Conservation (phyloP, 2,329 filamentous ascomycete species). For the Aureobasidium subglaciale region DNA sequence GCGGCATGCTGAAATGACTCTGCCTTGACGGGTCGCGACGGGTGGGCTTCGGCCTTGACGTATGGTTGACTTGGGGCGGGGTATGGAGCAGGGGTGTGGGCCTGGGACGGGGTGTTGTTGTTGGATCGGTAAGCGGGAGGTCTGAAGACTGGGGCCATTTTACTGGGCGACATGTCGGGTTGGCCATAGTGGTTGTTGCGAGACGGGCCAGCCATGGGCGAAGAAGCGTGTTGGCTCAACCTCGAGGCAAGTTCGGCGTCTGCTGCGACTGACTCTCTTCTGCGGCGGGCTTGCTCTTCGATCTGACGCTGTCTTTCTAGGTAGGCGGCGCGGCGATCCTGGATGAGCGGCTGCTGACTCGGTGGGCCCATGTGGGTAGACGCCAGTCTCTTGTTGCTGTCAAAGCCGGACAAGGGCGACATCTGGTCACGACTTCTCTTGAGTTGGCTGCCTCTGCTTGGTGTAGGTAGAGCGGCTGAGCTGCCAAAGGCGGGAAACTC, state of each 20-base stretch:
- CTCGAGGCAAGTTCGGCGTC: slow-evolving; percentile 24
- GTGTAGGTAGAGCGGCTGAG: not conserved
- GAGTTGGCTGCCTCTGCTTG: not conserved
- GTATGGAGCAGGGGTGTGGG: not conserved
- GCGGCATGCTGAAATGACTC: not conserved
- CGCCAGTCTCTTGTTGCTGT: slow-evolving; percentile 15
- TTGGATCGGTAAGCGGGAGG: slow-evolving; percentile 17
- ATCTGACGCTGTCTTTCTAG: slow-evolving; percentile 13
- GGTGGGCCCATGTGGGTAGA: slow-evolving; percentile 15
- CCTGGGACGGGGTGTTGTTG: slow-evolving; percentile 10
- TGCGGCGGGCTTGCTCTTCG: slow-evolving; percentile 13
- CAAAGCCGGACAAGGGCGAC: slow-evolving; percentile 16
- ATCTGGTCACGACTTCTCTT: slow-evolving; percentile 17
- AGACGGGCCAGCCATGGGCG: slow-evolving; percentile 5
- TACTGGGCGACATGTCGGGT: slow-evolving; percentile 9
- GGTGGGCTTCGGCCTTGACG: slow-evolving; percentile 8
- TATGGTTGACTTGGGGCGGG: not conserved
- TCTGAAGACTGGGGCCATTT: slow-evolving; percentile 18
- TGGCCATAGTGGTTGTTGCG: not conserved
- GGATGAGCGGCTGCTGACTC: slow-evolving; percentile 16
- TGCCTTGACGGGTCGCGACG: not conserved
- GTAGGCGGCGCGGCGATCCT: slow-evolving; percentile 1
- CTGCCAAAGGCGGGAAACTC: not conserved
- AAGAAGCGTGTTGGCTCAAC: slow-evolving; percentile 20
- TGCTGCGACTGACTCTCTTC: slow-evolving; percentile 18